Evolutionary conservation across 2,329 filamentous ascomycete genomes (phyloP), one percentile per base, ranked within the genome.

Genomic region (Lasiodiplodia gonubiensis): DNA sequence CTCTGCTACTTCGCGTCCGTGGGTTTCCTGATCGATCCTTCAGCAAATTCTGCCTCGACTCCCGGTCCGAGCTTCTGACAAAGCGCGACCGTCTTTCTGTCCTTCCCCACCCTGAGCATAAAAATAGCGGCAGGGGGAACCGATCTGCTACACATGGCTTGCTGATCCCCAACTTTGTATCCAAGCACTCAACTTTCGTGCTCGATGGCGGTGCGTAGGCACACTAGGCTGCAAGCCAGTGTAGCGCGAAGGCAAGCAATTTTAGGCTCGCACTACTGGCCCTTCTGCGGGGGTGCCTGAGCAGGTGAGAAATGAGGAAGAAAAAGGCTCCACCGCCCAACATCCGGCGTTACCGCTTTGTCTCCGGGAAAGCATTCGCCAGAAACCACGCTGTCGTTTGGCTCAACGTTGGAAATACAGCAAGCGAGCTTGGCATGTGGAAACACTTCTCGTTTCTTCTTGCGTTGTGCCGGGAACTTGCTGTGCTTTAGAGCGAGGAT

Each of bases 211-310:
- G 23, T 33, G 10, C 30, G 16, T 25, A 30, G n/a, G 35, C 10
- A 16, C 33, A 8, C 53, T 11, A 16, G n/a, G 5, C 21, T 2
- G 11, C 2, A n/a, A 4, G 52, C 14, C 33, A 37, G 53, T 39
- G 53, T 55, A n/a, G 53, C 23, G 52, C 14, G 12, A 55, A 39
- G 53, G n/a, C 8, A 46, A 55, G 53, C 53, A 33, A 35, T n/a
- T 16, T 14, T 21, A 55, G n/a, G 7, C n/a, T 30, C 53, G 33
- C 53, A 10, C 30, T 23, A 35, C 16, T 18, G 53, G 21, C 4
- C 53, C 30, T 23, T 55, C n/a, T 21, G 53, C 33, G 30, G 33
- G 53, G 53, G 21, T 55, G 33, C 53, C n/a, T 23, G 35, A 42
- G 21, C n/a, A 46, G 39, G 21, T 4, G 37, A 39, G 37, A 10